A percentile compares a stretch with the other conserved stretches of the same genome.
phyloP scores from a whole-genome alignment of 306 rosid species.

The Castanea crenata region DNA sequence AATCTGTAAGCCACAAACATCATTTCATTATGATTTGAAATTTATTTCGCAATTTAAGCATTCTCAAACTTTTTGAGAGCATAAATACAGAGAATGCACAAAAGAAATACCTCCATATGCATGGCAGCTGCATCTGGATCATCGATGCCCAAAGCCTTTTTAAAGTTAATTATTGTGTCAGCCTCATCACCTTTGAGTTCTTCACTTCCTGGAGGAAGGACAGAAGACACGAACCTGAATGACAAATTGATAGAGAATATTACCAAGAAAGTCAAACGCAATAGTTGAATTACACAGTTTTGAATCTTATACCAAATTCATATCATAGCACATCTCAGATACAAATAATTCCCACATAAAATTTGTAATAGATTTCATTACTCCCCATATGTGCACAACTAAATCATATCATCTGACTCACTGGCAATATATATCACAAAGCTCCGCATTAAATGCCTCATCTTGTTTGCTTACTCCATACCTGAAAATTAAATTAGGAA shows the following conservation, averaged over 20 bases:
- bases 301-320: neutral
- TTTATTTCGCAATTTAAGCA: constrained; percentile 17
- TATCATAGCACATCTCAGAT: neutral
- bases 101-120: constrained; percentile 86
- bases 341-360: constrained; percentile 1
- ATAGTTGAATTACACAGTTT: neutral
- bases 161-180: constrained; percentile 64
- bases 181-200: constrained; percentile 88
- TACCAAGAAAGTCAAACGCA: constrained; percentile 13
- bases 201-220: constrained; percentile 77
- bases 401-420: constrained; percentile 27
- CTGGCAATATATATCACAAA: constrained; percentile 70
- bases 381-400: neutral
- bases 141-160: constrained; percentile 84
- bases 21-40: constrained; percentile 19
- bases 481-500: constrained; percentile 31
- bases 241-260: constrained; percentile 1
- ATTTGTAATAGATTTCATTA: neutral
- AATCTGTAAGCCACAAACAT: constrained; percentile 52
- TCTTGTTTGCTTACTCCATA: constrained; percentile 88
- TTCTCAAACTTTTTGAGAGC: constrained; percentile 11
- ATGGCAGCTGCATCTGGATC: constrained; percentile 95
- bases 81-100: neutral
- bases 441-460: constrained; percentile 86
- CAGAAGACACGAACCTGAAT: constrained; percentile 70